Base-by-base conservation (phyloP, 1,284 basidiomycete genomes). In the Fomitopsis palustris region DNA sequence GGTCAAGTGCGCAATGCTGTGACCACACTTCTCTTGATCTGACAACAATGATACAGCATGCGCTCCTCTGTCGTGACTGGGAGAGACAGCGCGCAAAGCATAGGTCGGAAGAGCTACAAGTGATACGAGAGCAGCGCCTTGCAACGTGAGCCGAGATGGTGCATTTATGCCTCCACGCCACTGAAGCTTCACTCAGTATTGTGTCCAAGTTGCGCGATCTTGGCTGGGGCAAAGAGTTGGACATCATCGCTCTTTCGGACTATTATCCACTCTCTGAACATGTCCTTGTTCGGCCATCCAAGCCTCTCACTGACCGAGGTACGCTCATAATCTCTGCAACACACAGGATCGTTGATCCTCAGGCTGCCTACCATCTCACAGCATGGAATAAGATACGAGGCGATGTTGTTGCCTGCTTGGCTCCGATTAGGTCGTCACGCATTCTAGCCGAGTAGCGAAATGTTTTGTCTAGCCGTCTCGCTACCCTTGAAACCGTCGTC, bases 181-280 rank as follows among this genome's bases (percentile, higher is more conserved):
- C 19, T 54, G 14, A 23, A 2, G 29, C 19, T 7, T 9, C 31
- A 16, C 14, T 3, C 38, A 58, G 57, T 4, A 47, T 58, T 8
- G 42, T 53, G 16, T 41, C 39, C 4, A 53, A 38, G 35, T 27
- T 58, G 27, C 51, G 51, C 41, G 51, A 53, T 4, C 14, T 38
- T 2, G 57, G 57, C 12, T 58, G 57, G 57, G 39, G 39, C 8
- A 41, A 53, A 38, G 57, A 58, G 6, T 27, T 58, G 2, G 52
- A 53, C 47, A 33, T 17, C 17, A 29, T 58, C 14, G 14, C 27
- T n/a, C 12, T 1, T 10, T 31, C 19, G 38, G 21, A 17, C 7
- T 41, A 21, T 35, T 4, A 37, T 12, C 27, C 52, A 5, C 33
- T 58, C 38, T 17, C 41, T 16, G 17, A 35, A 17, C 27, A 53